Percentiles rank a stretch among this genome's conserved stretches.
Evolutionary conservation across 352 stramenopile genomes (phyloP).

Genomic region (Aphanomyces astaci): DNA sequence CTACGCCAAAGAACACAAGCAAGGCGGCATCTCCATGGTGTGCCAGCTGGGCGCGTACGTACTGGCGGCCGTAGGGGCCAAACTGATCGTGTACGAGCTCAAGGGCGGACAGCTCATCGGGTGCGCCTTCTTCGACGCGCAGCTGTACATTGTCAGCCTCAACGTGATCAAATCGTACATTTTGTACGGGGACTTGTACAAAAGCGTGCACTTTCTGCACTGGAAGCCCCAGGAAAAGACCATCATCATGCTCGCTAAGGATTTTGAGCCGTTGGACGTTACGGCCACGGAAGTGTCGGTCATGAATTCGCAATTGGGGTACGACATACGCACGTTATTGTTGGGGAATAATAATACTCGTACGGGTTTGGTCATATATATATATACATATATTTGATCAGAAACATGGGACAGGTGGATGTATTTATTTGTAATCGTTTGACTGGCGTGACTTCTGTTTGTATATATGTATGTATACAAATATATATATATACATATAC

Average conservation of each 20-base stretch:
- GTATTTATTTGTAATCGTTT: no score
- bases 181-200: conserved; percentile 83
- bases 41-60: conserved; percentile 73
- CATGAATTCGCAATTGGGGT: conserved; percentile 60
- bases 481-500: no score
- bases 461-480: no score
- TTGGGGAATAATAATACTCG: no score
- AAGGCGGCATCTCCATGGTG: conserved; percentile 73
- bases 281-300: conserved; percentile 77
- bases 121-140: conserved; percentile 81
- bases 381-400: no score
- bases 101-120: conserved; percentile 81
- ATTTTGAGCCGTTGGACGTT: conserved; percentile 74
- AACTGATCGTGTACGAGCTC: conserved; percentile 85
- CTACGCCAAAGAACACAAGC: conserved; percentile 82
- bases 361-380: no score
- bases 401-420: no score
- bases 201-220: conserved; percentile 80
- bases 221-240: conserved; percentile 80
- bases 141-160: conserved; percentile 81
- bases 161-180: conserved; percentile 73
- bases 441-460: no score
- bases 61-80: conserved; percentile 74
- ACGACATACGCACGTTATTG: no score
- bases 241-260: conserved; percentile 73